A percentile compares a stretch with the other conserved stretches of the same genome.
These are phyloP conservation scores for Myotisia sp. DNA, from an alignment of 2,329 filamentous ascomycete genomes.

Conservation along the genomic window DNA sequence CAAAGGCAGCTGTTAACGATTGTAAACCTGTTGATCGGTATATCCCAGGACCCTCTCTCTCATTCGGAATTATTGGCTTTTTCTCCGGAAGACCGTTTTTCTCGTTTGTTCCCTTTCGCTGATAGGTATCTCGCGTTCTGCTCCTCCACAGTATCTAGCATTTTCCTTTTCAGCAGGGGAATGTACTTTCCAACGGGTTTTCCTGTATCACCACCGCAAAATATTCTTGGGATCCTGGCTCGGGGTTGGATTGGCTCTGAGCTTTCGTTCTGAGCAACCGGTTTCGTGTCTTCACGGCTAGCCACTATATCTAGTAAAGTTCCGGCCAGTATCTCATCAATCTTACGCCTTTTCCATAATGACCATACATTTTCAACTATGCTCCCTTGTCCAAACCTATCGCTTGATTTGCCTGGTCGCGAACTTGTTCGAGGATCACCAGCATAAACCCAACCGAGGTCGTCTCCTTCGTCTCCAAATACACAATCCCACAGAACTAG, in stretches of 20 bases:
- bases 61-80: too few species aligned
- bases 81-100: too few species aligned
- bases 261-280: constrained; percentile 16
- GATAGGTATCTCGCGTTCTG: constrained; percentile 45
- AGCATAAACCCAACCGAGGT: constrained; percentile 63
- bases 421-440: constrained; percentile 47
- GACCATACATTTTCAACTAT: constrained; percentile 67
- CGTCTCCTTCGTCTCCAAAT: constrained; percentile 55
- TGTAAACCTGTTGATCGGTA: too few species aligned
- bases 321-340: constrained; percentile 73
- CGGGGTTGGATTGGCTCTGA: constrained; percentile 16
- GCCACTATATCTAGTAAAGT: constrained; percentile 54
- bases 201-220: constrained; percentile 43
- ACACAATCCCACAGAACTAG: constrained; percentile 94
- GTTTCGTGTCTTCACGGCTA: constrained; percentile 25
- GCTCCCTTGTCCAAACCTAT: constrained; percentile 45
- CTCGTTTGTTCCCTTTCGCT: constrained; percentile 7
- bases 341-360: constrained; percentile 68
- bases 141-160: constrained; percentile 45
- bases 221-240: constrained; percentile 37
- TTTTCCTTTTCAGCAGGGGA: constrained; percentile 41
- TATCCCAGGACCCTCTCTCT: too few species aligned
- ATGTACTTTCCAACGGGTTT: constrained; percentile 44
- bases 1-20: too few species aligned
- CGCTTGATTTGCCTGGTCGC: constrained; percentile 9